Base-by-base conservation (phyloP, 306 rosid species). In the Senna siamea region DNA sequence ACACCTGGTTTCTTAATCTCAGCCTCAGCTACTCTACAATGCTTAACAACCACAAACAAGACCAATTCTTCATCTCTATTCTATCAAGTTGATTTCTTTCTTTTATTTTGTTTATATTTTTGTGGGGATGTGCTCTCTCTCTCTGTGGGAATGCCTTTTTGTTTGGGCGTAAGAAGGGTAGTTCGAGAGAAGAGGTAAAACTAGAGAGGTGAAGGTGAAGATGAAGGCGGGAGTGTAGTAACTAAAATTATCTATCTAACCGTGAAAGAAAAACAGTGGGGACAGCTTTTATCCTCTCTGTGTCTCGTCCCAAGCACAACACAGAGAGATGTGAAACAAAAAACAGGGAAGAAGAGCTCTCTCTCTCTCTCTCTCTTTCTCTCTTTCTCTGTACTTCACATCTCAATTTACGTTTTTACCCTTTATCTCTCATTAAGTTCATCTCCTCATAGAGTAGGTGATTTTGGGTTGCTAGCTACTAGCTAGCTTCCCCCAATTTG, bases 261-360 rank as follows among this genome's bases (percentile, higher is more conserved):
- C 76, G 53, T 74, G 62, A 76, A 32, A 37, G 40, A 37, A 37
- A 37, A 37, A 37, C 5, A 37, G 82, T 79, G 84, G 83, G 86
- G 81, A 74, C 89, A 79, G 72, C 71, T 76, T 79, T 82, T 76
- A 76, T 79, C 81, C 72, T 32, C 78, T 69, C 59, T 72, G 55
- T 63, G 69, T 77, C 84, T 72, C 54, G 77, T 72, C 17, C 74
- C 68, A 74, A 72, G 69, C 60, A 30, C 69, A 40, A 35, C 51
- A 28, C 30, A 32, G 48, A 37, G 61, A 6, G 9, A 61, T 70
- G 65, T 26, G 30, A 26, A 26, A 26, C 28, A 53, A 13, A 17
- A 15, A 4, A 9, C 2, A 22, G 38, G 34, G 40, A 69, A 30
- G 17, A 12, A 38, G 43, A 22, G 28, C 52, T 60, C 47, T 9